Evolutionary conservation across 2,329 filamentous ascomycete genomes (phyloP).

Genomic region (Curvularia lunata): DNA sequence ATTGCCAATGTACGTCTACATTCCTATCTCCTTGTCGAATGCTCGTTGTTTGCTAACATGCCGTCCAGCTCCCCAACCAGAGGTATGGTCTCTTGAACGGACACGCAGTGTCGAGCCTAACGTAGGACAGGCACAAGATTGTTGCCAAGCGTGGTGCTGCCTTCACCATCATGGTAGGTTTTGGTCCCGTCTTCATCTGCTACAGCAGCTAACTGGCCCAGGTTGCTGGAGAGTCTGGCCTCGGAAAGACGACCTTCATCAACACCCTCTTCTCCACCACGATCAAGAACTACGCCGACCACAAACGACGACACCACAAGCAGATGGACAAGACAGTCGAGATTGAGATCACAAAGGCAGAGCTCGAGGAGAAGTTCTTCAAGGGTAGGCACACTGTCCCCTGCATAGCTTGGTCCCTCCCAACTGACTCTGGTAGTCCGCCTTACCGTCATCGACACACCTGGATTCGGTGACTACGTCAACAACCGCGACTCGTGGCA

Average conservation of each 20-base stretch:
- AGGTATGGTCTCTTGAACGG: slow-evolving; percentile 55
- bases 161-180: slow-evolving; percentile 96
- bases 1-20: slow-evolving; percentile 70
- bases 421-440: slow-evolving; percentile 69
- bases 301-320: slow-evolving; percentile 99
- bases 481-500: slow-evolving; percentile 99
- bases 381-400: slow-evolving; percentile 69
- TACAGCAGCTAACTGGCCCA: slow-evolving; percentile 52
- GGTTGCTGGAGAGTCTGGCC: slow-evolving; percentile 97
- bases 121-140: slow-evolving; percentile 67
- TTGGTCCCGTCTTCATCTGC: not conserved
- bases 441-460: slow-evolving; percentile 97
- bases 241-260: slow-evolving; percentile 99
- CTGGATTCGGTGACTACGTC: slow-evolving; percentile 98
- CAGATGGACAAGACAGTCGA: slow-evolving; percentile 99
- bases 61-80: slow-evolving; percentile 69
- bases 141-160: slow-evolving; percentile 87
- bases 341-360: slow-evolving; percentile 99
- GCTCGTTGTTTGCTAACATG: slow-evolving; percentile 41
- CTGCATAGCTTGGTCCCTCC: not conserved
- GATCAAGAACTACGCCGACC: slow-evolving; percentile 99
- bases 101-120: slow-evolving; percentile 39
- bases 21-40: not conserved
- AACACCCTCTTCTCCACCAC: slow-evolving; percentile 99
- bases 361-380: slow-evolving; percentile 99